A percentile compares a stretch with the other conserved stretches of the same genome.
Conservation (phyloP, 129 eudicot species). For the Helichrysum umbraculigerum region DNA sequence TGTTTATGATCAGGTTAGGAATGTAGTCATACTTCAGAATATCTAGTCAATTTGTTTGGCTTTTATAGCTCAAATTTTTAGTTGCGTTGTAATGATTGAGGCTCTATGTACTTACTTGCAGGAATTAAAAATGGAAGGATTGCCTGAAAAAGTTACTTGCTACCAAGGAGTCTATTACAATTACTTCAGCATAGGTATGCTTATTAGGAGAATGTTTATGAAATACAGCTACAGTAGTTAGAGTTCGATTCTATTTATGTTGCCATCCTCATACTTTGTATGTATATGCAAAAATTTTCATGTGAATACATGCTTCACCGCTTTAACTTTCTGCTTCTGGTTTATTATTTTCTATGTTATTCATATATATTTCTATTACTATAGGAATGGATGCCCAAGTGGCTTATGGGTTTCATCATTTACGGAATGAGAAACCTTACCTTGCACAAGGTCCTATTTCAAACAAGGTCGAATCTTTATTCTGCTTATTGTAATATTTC, state of each 20-base stretch:
- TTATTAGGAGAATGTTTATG: not conserved
- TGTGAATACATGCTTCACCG: not conserved
- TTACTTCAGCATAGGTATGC: conserved; percentile 89
- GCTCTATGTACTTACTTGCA: conserved; percentile 37
- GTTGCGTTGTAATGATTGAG: not conserved
- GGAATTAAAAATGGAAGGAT: conserved; percentile 61
- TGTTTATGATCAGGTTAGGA: conserved; percentile 72
- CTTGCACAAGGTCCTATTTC: conserved; percentile 96
- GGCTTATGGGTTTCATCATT: conserved; percentile 89
- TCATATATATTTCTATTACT: not conserved
- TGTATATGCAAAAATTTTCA: not conserved
- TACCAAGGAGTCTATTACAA: conserved; percentile 91
- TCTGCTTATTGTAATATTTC: conserved; percentile 1
- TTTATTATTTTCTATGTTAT: not conserved
- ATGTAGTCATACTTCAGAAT: conserved; percentile 6
- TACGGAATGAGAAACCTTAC: conserved; percentile 84
- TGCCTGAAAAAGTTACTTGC: conserved; percentile 68
- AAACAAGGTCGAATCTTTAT: conserved; percentile 62
- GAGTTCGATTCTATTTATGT: not conserved
- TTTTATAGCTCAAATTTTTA: not conserved
- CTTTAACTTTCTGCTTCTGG: not conserved
- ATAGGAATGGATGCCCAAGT: conserved; percentile 99
- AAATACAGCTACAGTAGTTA: not conserved
- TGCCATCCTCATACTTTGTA: not conserved
- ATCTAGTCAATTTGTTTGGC: not conserved